Conservation (phyloP, 2,329 filamentous ascomycete species). For the Diaporthe sp. region DNA sequence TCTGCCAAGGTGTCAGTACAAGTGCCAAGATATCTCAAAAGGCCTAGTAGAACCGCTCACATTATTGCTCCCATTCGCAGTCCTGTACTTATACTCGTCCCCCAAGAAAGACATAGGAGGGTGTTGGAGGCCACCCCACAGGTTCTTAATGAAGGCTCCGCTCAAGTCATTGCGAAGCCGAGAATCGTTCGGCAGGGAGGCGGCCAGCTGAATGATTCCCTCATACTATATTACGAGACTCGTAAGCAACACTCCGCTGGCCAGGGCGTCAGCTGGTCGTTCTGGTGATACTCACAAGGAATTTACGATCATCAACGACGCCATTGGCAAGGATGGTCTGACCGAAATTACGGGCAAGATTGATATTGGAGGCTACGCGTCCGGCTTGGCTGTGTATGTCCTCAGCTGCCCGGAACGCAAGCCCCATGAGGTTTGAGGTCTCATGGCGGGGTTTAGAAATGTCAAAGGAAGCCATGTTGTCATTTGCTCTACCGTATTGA, state of each 20-base stretch:
- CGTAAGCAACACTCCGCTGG: too few species aligned
- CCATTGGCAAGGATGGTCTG: conserved; percentile 9
- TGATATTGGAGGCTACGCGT: background rate
- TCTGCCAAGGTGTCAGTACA: background rate
- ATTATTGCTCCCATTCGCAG: conserved; percentile 1
- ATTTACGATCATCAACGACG: conserved; percentile 7
- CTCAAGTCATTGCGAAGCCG: conserved; percentile 14
- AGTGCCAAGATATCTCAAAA: too few species aligned
- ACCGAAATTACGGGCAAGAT: conserved; percentile 5
- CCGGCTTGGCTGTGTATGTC: conserved; percentile 2
- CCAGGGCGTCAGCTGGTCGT: too few species aligned
- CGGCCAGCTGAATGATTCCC: background rate
- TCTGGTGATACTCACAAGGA: background rate
- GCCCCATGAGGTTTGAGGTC: background rate
- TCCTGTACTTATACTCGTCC: conserved; percentile 1
- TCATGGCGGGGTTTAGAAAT: background rate
- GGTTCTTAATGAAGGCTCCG: conserved; percentile 11
- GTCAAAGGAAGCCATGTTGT: background rate
- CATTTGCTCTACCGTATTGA: too few species aligned
- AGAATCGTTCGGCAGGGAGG: conserved; percentile 9
- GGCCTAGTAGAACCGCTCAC: too few species aligned
- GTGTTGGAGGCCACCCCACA: conserved; percentile 1
- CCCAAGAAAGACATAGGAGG: conserved; percentile 10
- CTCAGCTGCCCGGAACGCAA: background rate
- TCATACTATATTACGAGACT: background rate